Percentiles rank a stretch among this genome's conserved stretches.
Conservation (phyloP, 139 green algal genomes). For the Ostreobium quekettii region DNA sequence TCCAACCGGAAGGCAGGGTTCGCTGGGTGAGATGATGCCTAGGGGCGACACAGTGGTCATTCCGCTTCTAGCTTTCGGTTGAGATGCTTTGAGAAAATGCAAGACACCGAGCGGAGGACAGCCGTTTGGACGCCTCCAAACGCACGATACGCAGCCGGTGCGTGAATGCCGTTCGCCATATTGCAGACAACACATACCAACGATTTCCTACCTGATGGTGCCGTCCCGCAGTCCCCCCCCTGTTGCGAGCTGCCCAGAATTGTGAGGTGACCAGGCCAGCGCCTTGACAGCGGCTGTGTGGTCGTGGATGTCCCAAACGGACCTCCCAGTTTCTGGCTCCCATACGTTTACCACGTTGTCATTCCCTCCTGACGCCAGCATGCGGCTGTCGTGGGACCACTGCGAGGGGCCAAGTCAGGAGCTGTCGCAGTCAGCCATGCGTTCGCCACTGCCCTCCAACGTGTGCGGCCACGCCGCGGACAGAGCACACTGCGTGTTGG, state of each 20-base stretch:
- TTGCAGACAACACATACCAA: too few species aligned
- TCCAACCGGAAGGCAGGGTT: too few species aligned
- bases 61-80: too few species aligned
- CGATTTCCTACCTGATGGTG: constrained; percentile 69
- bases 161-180: too few species aligned
- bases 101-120: too few species aligned
- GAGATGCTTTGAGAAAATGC: too few species aligned
- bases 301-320: constrained; percentile 12
- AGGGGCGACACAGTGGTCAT: too few species aligned
- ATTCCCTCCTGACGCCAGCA: constrained; percentile 60
- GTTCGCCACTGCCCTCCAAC: neutral
- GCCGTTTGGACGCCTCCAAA: too few species aligned
- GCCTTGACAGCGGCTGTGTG: constrained; percentile 72
- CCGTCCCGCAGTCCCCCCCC: constrained; percentile 80
- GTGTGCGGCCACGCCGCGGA: too few species aligned
- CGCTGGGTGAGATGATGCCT: too few species aligned
- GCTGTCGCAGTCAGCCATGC: neutral
- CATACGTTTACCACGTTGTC: constrained; percentile 44
- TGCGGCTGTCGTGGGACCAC: constrained; percentile 48
- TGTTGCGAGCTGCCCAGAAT: constrained; percentile 74
- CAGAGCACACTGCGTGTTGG: too few species aligned
- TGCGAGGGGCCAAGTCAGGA: neutral
- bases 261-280: constrained; percentile 84
- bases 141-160: too few species aligned
- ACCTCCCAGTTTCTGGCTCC: neutral